Conservation (phyloP, 352 stramenopile species). For the Phytopythium mirpurense region DNA sequence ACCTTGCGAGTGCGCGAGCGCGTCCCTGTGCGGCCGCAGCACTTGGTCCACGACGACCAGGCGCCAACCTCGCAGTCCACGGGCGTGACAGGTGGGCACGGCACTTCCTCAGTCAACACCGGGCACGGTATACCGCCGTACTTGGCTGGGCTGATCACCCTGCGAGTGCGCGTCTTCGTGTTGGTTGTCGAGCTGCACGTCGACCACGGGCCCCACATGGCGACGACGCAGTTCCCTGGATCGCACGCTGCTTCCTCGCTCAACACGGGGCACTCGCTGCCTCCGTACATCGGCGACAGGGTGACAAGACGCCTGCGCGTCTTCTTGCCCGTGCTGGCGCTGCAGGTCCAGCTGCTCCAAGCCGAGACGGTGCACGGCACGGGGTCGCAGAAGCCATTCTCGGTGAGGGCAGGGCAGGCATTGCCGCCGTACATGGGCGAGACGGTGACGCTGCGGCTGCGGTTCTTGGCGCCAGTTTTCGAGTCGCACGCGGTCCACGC, state of each 20-base stretch:
- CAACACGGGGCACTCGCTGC: conserved; percentile 21
- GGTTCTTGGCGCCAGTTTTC: conserved; percentile 21
- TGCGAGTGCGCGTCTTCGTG: conserved; percentile 23
- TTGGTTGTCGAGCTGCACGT: conserved; percentile 22
- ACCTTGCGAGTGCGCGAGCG: conserved; percentile 35
- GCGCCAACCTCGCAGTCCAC: conserved; percentile 40
- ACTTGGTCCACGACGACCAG: conserved; percentile 46
- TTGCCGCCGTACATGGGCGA: conserved; percentile 33
- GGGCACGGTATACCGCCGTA: conserved; percentile 40
- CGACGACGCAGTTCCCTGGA: conserved; percentile 43
- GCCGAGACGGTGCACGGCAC: conserved; percentile 40
- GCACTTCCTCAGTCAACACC: conserved; percentile 22
- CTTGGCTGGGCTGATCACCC: conserved; percentile 19
- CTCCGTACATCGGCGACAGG: conserved; percentile 27
- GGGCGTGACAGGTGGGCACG: conserved; percentile 31
- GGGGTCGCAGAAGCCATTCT: conserved; percentile 26
- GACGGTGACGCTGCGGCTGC: conserved; percentile 20
- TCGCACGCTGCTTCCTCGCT: conserved; percentile 30
- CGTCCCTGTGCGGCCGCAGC: conserved; percentile 23
- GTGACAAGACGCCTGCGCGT: conserved; percentile 27
- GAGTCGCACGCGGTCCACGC: conserved; percentile 29
- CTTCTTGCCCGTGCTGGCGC: conserved; percentile 22
- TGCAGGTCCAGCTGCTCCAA: conserved; percentile 39
- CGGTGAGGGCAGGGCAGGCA: conserved; percentile 19
- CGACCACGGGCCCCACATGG: conserved; percentile 23